Evolutionary conservation across 805 yeast species (phyloP).

Genomic region (Aciculoconidium aculeatum): DNA sequence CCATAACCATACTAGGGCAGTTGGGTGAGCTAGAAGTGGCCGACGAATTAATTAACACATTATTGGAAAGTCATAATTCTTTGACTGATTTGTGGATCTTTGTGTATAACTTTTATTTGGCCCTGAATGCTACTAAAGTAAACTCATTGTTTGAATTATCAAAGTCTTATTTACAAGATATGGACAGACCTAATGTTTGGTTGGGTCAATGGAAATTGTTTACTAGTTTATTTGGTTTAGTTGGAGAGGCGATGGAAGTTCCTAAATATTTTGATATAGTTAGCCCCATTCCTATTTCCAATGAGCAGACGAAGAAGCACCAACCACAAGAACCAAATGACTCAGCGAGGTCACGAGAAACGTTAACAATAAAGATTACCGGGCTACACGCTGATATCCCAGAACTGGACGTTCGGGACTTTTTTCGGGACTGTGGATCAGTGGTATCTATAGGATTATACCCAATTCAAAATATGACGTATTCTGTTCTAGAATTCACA

Average conservation of each 20-base stretch:
- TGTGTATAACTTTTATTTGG: conserved; percentile 35
- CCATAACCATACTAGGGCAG: conserved; percentile 28
- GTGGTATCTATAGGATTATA: not conserved
- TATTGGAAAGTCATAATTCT: conserved; percentile 19
- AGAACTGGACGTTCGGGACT: conserved; percentile 32
- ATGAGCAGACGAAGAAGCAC: not conserved
- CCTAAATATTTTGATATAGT: conserved; percentile 7
- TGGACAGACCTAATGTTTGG: too few species aligned
- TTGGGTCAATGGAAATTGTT: too few species aligned
- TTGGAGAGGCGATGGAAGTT: not conserved
- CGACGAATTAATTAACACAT: conserved; percentile 12
- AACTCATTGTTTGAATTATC: too few species aligned
- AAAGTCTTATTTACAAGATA: too few species aligned
- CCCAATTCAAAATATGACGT: conserved; percentile 8
- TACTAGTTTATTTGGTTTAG: conserved; percentile 1
- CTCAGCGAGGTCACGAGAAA: conserved; percentile 50
- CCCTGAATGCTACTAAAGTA: too few species aligned
- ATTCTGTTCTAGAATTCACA: conserved; percentile 58
- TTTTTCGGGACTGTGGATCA: conserved; percentile 66
- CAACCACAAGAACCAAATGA: too few species aligned
- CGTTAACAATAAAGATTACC: conserved; percentile 47
- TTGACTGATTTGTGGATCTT: conserved; percentile 47
- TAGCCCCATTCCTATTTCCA: too few species aligned
- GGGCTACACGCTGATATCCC: conserved; percentile 38
- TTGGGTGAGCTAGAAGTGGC: conserved; percentile 25